Base-by-base conservation (phyloP, 345 rosid species). In the Lumnitzera racemosa region DNA sequence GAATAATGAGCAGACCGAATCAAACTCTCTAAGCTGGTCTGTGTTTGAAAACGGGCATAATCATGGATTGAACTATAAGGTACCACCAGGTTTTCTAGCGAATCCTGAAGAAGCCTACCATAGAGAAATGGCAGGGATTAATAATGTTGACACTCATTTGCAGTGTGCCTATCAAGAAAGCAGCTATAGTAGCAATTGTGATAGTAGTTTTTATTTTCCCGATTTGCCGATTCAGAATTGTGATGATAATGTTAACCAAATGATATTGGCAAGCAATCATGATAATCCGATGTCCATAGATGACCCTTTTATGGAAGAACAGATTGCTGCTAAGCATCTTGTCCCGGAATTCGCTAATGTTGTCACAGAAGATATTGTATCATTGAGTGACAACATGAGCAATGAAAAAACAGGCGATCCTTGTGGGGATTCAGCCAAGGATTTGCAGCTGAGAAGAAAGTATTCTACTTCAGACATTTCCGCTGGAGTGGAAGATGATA, bases 361-460 rank as follows among this genome's bases (percentile, higher is more conserved):
- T 29, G 36, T 3, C 36, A 29, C 7, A 2, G 36, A 29, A 6
- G 36, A 6, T 29, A 29, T 29, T 29, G 36, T 29, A 29, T 29
- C 36, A 29, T 29, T 29, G 36, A 29, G 14, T 59, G n/a, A 4
- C 3, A 13, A 20, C 20, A 14, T 16, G 13, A 29, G 5, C 27
- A 14, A 43, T 7, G 49, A 12, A 10, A 41, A 12, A 5, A 36
- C 12, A 49, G 52, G 15, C 1, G 31, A 48, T 23, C 57, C 46
- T 24, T 49, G 29, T 64, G 59, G n/a, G 49, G 65, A 55, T 41
- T 59, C 51, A 14, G 50, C 61, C 47, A 61, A 69, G 27, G 80
- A 66, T 58, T 46, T 69, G 61, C 72, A 66, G 59, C 76, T 61
- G 36, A 79, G 78, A 69, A 69, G 81, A 67, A 76, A 76, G 72